phyloP scores from a whole-genome alignment of 306 rosid genomes.

The Prunus davidiana region DNA sequence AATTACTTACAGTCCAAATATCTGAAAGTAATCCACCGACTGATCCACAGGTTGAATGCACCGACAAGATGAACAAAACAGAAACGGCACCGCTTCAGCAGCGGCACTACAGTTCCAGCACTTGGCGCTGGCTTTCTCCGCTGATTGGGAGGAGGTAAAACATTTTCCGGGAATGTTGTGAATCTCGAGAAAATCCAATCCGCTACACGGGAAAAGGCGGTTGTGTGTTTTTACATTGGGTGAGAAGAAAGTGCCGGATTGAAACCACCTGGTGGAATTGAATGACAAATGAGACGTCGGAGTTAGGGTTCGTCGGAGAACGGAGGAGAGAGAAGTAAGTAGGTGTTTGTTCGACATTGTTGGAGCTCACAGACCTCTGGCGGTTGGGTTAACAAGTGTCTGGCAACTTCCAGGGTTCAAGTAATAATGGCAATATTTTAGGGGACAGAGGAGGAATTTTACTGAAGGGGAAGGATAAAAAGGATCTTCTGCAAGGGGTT shows the following conservation, averaged over 20 bases:
- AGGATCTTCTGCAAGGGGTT: too few relatives aligned
- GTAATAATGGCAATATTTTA: background rate
- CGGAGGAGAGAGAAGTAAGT: conserved; percentile 31
- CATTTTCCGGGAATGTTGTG: conserved; percentile 19
- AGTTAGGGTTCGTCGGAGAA: conserved; percentile 32
- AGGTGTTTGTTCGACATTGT: conserved; percentile 34
- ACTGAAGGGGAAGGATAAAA: background rate
- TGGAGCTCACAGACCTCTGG: background rate
- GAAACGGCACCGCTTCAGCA: conserved; percentile 43
- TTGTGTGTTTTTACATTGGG: background rate
- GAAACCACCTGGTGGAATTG: conserved; percentile 12
- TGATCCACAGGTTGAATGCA: conserved; percentile 72
- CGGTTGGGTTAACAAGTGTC: background rate
- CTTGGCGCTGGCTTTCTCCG: conserved; percentile 16
- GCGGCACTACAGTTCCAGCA: conserved; percentile 76
- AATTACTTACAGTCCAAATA: conserved; percentile 67
- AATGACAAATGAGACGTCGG: conserved; percentile 18
- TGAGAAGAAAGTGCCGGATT: conserved; percentile 8
- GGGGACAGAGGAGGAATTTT: background rate
- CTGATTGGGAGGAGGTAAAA: conserved; percentile 35
- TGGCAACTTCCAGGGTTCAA: background rate
- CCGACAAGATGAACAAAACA: conserved; percentile 66
- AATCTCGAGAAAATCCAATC: conserved; percentile 18
- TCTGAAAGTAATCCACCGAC: conserved; percentile 68
- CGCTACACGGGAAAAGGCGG: conserved; percentile 6